phyloP scores from a whole-genome alignment of 2,329 filamentous ascomycete genomes.

The Colletotrichum abscissum region DNA sequence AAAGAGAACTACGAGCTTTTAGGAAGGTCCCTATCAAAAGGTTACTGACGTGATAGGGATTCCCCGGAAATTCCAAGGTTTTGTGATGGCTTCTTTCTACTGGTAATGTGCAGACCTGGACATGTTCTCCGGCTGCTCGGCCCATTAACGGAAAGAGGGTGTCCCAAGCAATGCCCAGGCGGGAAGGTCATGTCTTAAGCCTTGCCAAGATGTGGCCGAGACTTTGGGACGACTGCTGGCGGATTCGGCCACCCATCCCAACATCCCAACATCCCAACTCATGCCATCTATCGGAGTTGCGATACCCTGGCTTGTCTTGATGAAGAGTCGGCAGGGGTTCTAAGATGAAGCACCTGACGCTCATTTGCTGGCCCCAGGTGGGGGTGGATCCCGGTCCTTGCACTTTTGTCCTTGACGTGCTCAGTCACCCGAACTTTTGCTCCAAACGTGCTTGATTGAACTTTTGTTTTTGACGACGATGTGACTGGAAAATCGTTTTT shows the following conservation, averaged over 20 bases:
- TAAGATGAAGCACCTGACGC: neutral
- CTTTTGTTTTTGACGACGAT: constrained; percentile 40
- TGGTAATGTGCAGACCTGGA: neutral
- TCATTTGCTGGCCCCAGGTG: neutral
- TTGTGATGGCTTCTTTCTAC: neutral
- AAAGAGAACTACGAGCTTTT: neutral
- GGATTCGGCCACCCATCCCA: constrained; percentile 19
- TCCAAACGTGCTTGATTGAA: constrained; percentile 46
- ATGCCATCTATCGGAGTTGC: neutral
- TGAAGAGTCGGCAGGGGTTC: neutral
- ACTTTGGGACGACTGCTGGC: neutral
- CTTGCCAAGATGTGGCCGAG: constrained; percentile 12
- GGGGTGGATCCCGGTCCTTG: constrained; percentile 38
- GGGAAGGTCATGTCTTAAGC: constrained; percentile 19
- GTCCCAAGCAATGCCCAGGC: constrained; percentile 24
- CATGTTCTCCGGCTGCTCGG: neutral
- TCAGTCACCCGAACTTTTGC: constrained; percentile 39
- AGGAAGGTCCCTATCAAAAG: constrained; percentile 9
- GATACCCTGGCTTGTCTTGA: neutral
- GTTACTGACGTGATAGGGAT: constrained; percentile 3
- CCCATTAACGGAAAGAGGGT: neutral
- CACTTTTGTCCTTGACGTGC: constrained; percentile 26
- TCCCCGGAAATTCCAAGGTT: neutral
- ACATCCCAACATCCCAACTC: neutral
- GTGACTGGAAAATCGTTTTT: neutral